phyloP scores from a whole-genome alignment of 2,329 filamentous ascomycete species.

The Rutstroemia sp. region DNA sequence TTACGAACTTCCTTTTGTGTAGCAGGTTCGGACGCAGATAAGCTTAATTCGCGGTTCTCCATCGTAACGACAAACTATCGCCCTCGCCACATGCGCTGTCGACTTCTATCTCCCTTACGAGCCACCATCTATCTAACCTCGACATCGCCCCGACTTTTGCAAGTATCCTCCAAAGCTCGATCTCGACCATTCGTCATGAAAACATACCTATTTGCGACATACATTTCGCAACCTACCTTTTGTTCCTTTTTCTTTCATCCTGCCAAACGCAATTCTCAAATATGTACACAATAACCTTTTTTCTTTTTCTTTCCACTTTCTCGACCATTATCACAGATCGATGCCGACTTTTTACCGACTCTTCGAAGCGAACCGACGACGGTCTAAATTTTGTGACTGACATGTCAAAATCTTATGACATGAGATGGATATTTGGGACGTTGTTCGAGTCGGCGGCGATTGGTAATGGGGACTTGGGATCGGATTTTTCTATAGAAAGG shows the following conservation, averaged over 20 bases:
- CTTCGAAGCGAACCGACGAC: not conserved
- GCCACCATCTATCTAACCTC: constrained; percentile 9
- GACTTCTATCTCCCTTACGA: constrained; percentile 12
- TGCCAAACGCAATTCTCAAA: constrained; percentile 4
- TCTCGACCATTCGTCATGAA: constrained; percentile 13
- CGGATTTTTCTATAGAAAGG: not conserved
- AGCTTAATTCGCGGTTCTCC: constrained; percentile 29
- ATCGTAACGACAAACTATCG: constrained; percentile 24
- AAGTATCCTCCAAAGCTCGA: constrained; percentile 17
- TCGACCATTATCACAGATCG: constrained; percentile 6
- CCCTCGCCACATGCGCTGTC: constrained; percentile 16
- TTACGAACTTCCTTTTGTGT: constrained; percentile 62
- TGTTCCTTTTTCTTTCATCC: constrained; percentile 1
- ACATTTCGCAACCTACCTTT: constrained; percentile 7
- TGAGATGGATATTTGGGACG: constrained; percentile 7
- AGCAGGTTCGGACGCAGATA: constrained; percentile 97
- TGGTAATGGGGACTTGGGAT: constrained; percentile 2
- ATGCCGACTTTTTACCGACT: constrained; percentile 5
- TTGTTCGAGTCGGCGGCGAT: constrained; percentile 3
- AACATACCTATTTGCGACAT: constrained; percentile 27
- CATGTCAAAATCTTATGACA: constrained; percentile 9
- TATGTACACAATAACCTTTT: constrained; percentile 9
- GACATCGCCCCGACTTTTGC: constrained; percentile 17
- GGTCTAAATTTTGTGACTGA: constrained; percentile 7
- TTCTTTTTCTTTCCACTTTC: not conserved